Conservation (phyloP, 1,284 basidiomycete species). For the Fomes fomentarius region DNA sequence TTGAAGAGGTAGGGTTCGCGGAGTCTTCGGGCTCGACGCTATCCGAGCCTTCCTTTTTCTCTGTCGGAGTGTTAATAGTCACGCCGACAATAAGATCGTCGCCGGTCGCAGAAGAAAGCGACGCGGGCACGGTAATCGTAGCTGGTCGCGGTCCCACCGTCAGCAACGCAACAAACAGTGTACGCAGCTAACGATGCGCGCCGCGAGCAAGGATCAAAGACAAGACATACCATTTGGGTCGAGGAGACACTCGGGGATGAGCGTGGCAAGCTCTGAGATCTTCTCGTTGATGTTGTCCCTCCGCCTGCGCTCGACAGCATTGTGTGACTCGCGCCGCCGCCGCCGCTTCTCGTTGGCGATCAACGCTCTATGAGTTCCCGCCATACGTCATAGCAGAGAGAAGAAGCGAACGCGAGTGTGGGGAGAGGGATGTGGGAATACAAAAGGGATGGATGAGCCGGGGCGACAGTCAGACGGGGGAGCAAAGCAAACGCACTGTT, state of each 20-base stretch:
- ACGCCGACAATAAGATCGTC: slow-evolving; percentile 37
- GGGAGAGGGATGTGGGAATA: background rate
- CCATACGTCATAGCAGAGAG: slow-evolving; percentile 4
- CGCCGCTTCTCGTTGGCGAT: slow-evolving; percentile 78
- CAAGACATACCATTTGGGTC: slow-evolving; percentile 53
- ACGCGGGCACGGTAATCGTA: slow-evolving; percentile 34
- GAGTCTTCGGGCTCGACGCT: slow-evolving; percentile 27
- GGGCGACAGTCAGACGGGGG: background rate
- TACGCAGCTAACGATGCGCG: background rate
- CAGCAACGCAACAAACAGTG: background rate
- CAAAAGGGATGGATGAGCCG: slow-evolving; percentile 12
- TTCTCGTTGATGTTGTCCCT: slow-evolving; percentile 95
- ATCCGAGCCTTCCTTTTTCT: slow-evolving; percentile 27
- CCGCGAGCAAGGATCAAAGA: background rate
- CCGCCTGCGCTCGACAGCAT: slow-evolving; percentile 86
- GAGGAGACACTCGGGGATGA: slow-evolving; percentile 84
- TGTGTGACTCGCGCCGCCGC: slow-evolving; percentile 82
- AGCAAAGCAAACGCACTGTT: slow-evolving; percentile 41
- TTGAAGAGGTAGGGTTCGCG: slow-evolving; percentile 21
- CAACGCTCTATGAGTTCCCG: slow-evolving; percentile 36
- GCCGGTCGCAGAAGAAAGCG: slow-evolving; percentile 29
- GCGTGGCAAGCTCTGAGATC: slow-evolving; percentile 85
- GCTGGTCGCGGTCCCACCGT: slow-evolving; percentile 17
- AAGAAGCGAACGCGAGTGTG: background rate
- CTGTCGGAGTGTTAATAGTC: slow-evolving; percentile 20